Evolutionary conservation across 768 basidiomycete species (phyloP), one percentile per base, ranked within the genome.

Genomic region (Cantharellus cinnabarinus): DNA sequence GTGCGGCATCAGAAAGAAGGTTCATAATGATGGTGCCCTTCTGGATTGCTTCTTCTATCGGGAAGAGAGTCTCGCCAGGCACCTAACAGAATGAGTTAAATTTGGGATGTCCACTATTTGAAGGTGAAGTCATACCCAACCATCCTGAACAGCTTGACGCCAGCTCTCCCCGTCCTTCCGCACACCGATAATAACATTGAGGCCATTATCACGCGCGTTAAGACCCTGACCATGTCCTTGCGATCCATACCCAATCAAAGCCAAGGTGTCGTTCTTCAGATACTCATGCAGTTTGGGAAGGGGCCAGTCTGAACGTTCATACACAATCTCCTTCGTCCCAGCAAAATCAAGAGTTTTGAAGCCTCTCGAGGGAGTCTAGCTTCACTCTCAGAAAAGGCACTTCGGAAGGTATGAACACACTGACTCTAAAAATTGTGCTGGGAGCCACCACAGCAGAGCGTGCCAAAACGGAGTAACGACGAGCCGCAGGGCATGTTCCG

Each of bases 1-100:
- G 95, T n/a, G 94, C 95, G 55, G 95, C 95, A 67, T 99, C 95
- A 51, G 94, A 98, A 65, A 99, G 82, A 58, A 99, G 77, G 79
- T 99, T 98, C 95, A 99, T 99, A 80, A 99, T 87, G 78, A 98
- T 93, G 29, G 94, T 95, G 50, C 95, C 95, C 64, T 77, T 80
- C 65, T 83, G 77, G 71, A 98, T 97, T 62, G 95, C 95, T 71
- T 98, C 93, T 66, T 98, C 89, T 66, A 99, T 98, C 66, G 93
- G 78, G 78, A 99, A 99, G 66, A 99, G 82, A 61, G 87, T 97
- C 78, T 97, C 83, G 64, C 93, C 94, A 48, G 94, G 93, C 34
- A 97, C 83, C 85, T 87, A 62, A 4, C 37, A 39, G 57, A 2
- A 3, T 59, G 3, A n/a, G 3, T 4, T 20, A 53, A 44, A 29